These are phyloP conservation scores for Tremellales sp. DNA, from an alignment of 1,284 basidiomycete genomes.

Conservation along the genomic window DNA sequence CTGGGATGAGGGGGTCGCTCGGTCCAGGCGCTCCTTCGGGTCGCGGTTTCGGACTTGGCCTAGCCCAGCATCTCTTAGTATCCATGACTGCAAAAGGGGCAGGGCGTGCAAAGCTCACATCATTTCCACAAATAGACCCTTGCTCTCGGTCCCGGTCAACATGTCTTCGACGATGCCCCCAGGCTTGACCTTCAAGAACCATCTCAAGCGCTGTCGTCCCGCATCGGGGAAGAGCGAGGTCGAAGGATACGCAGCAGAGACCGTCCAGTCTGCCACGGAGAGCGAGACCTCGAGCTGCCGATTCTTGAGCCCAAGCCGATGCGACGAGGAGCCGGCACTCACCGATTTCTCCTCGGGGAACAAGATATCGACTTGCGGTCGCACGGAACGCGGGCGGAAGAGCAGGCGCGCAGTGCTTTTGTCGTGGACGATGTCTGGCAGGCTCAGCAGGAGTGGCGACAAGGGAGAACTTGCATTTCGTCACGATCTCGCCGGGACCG, in stretches of 20 bases:
- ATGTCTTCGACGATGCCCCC: conserved; percentile 40
- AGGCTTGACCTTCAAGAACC: conserved; percentile 39
- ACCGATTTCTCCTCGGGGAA: conserved; percentile 37
- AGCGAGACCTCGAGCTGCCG: conserved; percentile 39
- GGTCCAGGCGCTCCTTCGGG: conserved; percentile 18
- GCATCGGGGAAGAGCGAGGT: conserved; percentile 30
- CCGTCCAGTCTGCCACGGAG: conserved; percentile 39
- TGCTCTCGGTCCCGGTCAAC: conserved; percentile 34
- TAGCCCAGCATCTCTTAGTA: background rate
- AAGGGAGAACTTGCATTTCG: conserved; percentile 27
- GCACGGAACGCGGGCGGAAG: conserved; percentile 39
- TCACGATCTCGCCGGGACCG: conserved; percentile 36
- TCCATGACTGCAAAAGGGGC: no score
- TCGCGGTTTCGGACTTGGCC: conserved; percentile 21
- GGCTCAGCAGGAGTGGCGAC: conserved; percentile 1
- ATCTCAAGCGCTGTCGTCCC: conserved; percentile 29
- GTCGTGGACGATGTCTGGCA: conserved; percentile 32
- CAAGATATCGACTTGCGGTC: conserved; percentile 37
- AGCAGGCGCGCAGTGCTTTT: conserved; percentile 35
- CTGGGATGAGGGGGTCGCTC: conserved; percentile 35
- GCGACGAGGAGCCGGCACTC: conserved; percentile 9
- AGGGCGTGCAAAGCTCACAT: conserved; percentile 26
- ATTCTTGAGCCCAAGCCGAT: background rate
- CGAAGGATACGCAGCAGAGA: conserved; percentile 39
- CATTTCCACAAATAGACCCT: conserved; percentile 38